A percentile compares a stretch with the other conserved stretches of the same genome.
Conservation (phyloP, 495 filamentous ascomycete genomes). For the Massariosphaeria phaeospora region DNA sequence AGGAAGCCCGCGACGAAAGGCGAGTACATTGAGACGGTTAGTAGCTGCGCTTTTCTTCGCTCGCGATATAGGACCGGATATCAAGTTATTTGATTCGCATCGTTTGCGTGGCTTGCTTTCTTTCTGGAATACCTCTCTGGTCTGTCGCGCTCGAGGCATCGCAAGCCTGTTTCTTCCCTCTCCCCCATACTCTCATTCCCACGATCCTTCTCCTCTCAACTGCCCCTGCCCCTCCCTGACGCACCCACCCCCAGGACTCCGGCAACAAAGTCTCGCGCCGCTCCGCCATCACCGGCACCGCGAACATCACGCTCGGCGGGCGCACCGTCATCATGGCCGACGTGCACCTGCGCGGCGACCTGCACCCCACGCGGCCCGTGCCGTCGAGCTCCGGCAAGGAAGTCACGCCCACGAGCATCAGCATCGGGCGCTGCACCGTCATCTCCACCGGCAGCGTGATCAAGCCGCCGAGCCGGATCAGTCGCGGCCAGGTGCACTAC, state of each 20-base stretch:
- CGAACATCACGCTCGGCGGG: slow-evolving; percentile 95
- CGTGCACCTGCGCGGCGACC: slow-evolving; percentile 87
- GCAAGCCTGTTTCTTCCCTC: neutral
- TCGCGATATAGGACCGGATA: neutral
- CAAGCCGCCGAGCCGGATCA: slow-evolving; percentile 69
- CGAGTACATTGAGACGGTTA: slow-evolving; percentile 94
- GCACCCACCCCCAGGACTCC: slow-evolving; percentile 60
- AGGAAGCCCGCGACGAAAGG: slow-evolving; percentile 62
- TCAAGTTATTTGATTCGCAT: neutral
- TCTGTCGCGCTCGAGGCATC: neutral
- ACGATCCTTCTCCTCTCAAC: neutral
- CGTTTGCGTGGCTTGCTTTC: too few relatives aligned
- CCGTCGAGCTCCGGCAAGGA: slow-evolving; percentile 42
- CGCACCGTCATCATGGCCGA: slow-evolving; percentile 91
- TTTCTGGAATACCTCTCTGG: neutral
- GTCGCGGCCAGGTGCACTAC: slow-evolving; percentile 58
- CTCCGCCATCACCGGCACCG: slow-evolving; percentile 82
- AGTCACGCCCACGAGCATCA: slow-evolving; percentile 58
- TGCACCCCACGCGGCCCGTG: slow-evolving; percentile 22
- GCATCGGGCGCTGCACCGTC: slow-evolving; percentile 83
- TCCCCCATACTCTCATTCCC: neutral
- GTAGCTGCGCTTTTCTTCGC: neutral
- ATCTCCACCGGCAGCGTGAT: slow-evolving; percentile 68
- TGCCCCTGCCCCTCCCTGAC: neutral
- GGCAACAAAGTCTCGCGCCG: slow-evolving; percentile 97